These are phyloP conservation scores for Wickerhamomyces alni DNA, from an alignment of 805 yeast genomes.

Conservation along the genomic window DNA sequence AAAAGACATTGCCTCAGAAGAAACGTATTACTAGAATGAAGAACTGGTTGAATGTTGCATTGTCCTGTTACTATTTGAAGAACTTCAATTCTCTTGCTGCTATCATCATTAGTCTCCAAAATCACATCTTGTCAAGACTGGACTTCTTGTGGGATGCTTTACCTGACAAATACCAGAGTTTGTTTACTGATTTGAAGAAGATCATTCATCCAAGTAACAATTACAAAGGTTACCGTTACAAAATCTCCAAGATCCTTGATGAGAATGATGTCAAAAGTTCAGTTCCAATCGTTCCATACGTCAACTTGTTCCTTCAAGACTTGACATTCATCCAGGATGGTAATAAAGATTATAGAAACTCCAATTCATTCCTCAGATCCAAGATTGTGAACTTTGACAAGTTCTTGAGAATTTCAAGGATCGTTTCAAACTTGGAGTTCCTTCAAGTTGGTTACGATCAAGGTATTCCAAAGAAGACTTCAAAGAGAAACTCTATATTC, in stretches of 20 bases:
- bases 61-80: slow-evolving; percentile 65
- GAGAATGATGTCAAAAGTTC: slow-evolving; percentile 30
- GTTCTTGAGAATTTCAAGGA: slow-evolving; percentile 58
- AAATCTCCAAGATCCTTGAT: slow-evolving; percentile 49
- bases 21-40: slow-evolving; percentile 50
- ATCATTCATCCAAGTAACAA: slow-evolving; percentile 74
- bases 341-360: slow-evolving; percentile 61
- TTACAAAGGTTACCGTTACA: slow-evolving; percentile 60
- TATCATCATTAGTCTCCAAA: slow-evolving; percentile 70
- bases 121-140: slow-evolving; percentile 61
- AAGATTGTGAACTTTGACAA: slow-evolving; percentile 68
- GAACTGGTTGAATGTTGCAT: slow-evolving; percentile 69
- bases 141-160: slow-evolving; percentile 53
- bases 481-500: slow-evolving; percentile 21
- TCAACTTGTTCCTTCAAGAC: slow-evolving; percentile 71
- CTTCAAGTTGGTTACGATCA: slow-evolving; percentile 55
- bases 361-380: slow-evolving; percentile 41
- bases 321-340: slow-evolving; percentile 79
- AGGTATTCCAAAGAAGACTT: slow-evolving; percentile 16
- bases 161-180: slow-evolving; percentile 51
- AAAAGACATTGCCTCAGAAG: slow-evolving; percentile 40
- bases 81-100: slow-evolving; percentile 79
- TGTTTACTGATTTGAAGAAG: slow-evolving; percentile 57
- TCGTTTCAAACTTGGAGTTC: slow-evolving; percentile 60
- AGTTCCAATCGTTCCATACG: slow-evolving; percentile 70